Percentiles rank a stretch among this genome's conserved stretches.
These are phyloP conservation scores for Beauveria varroae DNA, from an alignment of 2,329 filamentous ascomycete genomes.

Conservation along the genomic window DNA sequence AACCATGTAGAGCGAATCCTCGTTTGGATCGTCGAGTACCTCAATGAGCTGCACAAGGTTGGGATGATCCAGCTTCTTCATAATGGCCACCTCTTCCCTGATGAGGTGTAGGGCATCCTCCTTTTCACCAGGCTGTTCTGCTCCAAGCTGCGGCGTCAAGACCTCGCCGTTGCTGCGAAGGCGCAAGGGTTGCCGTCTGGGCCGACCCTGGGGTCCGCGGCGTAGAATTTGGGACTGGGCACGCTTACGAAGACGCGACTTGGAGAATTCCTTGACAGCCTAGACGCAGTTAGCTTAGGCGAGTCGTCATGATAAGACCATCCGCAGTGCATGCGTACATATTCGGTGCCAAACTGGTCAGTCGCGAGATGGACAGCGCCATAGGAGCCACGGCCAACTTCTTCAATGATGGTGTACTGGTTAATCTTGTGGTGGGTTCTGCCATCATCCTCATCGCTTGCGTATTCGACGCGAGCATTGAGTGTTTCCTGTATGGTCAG, in stretches of 20 bases:
- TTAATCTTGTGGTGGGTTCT: slow-evolving; percentile 80
- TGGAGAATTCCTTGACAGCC: slow-evolving; percentile 98
- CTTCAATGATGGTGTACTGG: slow-evolving; percentile 87
- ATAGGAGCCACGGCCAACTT: slow-evolving; percentile 95
- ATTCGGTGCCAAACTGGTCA: slow-evolving; percentile 89
- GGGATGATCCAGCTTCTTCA: slow-evolving; percentile 95
- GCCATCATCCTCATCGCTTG: slow-evolving; percentile 76
- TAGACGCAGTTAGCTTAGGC: slow-evolving; percentile 30
- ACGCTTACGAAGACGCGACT: slow-evolving; percentile 78
- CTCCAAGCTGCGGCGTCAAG: slow-evolving; percentile 20
- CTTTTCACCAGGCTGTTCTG: slow-evolving; percentile 46
- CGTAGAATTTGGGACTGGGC: slow-evolving; percentile 82
- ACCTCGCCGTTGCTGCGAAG: slow-evolving; percentile 22
- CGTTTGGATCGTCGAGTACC: slow-evolving; percentile 88
- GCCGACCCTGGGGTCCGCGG: slow-evolving; percentile 37
- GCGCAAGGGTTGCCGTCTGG: slow-evolving; percentile 20
- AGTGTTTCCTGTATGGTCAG: slow-evolving; percentile 65
- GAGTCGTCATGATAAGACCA: neutral
- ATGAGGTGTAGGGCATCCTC: slow-evolving; percentile 74
- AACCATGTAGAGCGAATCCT: slow-evolving; percentile 97
- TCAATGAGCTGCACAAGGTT: slow-evolving; percentile 93
- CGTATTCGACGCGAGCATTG: slow-evolving; percentile 81
- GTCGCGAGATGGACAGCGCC: slow-evolving; percentile 85
- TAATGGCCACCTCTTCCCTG: slow-evolving; percentile 93
- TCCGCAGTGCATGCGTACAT: slow-evolving; percentile 49